Percentiles rank a stretch among this genome's conserved stretches.
Evolutionary conservation across 441 rosid species (phyloP).

Genomic region (Corymbia citriodora): DNA sequence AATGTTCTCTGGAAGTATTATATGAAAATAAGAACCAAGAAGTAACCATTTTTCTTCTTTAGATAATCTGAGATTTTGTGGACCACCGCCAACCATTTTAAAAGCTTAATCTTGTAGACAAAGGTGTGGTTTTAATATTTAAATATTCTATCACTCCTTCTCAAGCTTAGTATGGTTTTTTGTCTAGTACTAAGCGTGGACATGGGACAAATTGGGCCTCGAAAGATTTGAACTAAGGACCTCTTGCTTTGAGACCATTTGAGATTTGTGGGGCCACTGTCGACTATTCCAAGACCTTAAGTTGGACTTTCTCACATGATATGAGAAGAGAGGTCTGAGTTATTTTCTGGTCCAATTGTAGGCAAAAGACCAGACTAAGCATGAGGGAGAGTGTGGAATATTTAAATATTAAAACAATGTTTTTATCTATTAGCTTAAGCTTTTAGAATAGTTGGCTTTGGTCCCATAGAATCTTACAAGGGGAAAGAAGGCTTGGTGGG

Average conservation of each 20-base stretch:
- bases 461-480: not conserved
- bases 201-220: not conserved
- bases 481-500: not conserved
- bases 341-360: not conserved
- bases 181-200: not conserved
- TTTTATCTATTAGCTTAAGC: too few relatives aligned
- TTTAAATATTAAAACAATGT: too few relatives aligned
- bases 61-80: too few relatives aligned
- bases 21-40: too few relatives aligned
- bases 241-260: not conserved
- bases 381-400: not conserved
- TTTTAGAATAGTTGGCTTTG: not conserved
- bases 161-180: not conserved
- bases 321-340: not conserved
- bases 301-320: not conserved
- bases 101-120: too few relatives aligned
- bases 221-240: not conserved
- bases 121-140: too few relatives aligned
- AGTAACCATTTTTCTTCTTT: too few relatives aligned
- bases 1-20: too few relatives aligned
- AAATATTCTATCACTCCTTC: too few relatives aligned
- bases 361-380: not conserved
- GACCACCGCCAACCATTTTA: too few relatives aligned
- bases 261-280: not conserved
- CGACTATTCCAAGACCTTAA: not conserved